Evolutionary conservation across 495 filamentous ascomycete genomes (phyloP).

Genomic region (Neurospora terricola): DNA sequence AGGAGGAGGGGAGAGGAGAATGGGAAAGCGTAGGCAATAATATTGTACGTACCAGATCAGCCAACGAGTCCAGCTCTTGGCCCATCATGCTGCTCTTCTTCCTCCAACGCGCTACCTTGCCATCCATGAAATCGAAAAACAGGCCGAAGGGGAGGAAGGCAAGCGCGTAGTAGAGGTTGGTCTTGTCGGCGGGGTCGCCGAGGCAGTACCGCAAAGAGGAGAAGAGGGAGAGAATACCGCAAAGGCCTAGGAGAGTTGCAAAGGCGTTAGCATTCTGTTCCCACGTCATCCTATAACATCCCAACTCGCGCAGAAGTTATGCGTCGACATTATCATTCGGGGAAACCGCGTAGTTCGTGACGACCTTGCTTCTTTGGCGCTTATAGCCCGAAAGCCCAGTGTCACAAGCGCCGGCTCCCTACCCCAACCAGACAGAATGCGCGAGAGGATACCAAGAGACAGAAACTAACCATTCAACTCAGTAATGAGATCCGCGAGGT

Average conservation of each 20-base stretch:
- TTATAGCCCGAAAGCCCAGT: background rate
- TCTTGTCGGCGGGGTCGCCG: constrained; percentile 53
- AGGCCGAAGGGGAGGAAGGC: constrained; percentile 85
- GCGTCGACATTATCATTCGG: background rate
- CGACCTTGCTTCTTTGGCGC: background rate
- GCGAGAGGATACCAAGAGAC: background rate
- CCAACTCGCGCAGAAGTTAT: background rate
- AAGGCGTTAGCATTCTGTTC: background rate
- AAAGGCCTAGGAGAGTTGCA: constrained; percentile 46
- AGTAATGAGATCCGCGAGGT: constrained; percentile 91
- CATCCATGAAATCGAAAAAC: constrained; percentile 98
- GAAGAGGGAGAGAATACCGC: constrained; percentile 88
- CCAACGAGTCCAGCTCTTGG: constrained; percentile 94
- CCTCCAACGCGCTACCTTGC: constrained; percentile 90
- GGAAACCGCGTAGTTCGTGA: background rate
- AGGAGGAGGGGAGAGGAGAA: background rate
- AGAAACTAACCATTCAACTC: constrained; percentile 70
- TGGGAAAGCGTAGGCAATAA: background rate
- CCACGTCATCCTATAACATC: background rate
- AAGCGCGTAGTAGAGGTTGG: constrained; percentile 70
- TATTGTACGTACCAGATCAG: constrained; percentile 63
- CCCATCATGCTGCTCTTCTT: constrained; percentile 96
- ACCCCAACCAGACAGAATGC: background rate
- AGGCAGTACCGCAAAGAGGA: constrained; percentile 92
- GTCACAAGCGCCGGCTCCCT: background rate